A percentile compares a stretch with the other conserved stretches of the same genome.
Conservation (phyloP, 345 rosid genomes). For the Salix purpurea region DNA sequence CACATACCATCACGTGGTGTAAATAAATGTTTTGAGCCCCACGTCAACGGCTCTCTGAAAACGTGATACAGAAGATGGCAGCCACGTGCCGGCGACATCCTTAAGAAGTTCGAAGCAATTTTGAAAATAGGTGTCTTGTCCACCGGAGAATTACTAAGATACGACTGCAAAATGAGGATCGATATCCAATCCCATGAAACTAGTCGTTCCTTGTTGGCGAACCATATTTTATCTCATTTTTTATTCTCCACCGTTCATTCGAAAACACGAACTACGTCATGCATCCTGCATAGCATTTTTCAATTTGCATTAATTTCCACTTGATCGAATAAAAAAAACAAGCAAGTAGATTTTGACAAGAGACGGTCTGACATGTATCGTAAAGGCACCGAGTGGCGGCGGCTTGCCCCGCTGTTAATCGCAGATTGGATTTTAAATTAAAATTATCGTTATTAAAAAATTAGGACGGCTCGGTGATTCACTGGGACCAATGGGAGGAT, state of each 20-base stretch:
- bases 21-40: not conserved
- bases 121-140: not conserved
- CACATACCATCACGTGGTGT: conserved; percentile 13
- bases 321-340: too few relatives aligned
- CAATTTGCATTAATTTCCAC: not conserved
- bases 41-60: not conserved
- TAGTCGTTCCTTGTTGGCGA: too few relatives aligned
- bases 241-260: not conserved
- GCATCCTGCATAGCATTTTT: not conserved
- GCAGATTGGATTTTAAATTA: too few relatives aligned
- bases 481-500: too few relatives aligned
- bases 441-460: too few relatives aligned
- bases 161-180: not conserved
- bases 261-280: not conserved
- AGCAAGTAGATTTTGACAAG: too few relatives aligned
- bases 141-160: not conserved
- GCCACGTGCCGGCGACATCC: not conserved
- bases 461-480: too few relatives aligned
- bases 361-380: not conserved
- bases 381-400: not conserved
- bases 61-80: not conserved
- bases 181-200: not conserved
- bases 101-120: not conserved
- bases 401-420: not conserved
- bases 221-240: not conserved